Conservation (phyloP, 148 eudicot species). For the Tetragonia tetragonoides region DNA sequence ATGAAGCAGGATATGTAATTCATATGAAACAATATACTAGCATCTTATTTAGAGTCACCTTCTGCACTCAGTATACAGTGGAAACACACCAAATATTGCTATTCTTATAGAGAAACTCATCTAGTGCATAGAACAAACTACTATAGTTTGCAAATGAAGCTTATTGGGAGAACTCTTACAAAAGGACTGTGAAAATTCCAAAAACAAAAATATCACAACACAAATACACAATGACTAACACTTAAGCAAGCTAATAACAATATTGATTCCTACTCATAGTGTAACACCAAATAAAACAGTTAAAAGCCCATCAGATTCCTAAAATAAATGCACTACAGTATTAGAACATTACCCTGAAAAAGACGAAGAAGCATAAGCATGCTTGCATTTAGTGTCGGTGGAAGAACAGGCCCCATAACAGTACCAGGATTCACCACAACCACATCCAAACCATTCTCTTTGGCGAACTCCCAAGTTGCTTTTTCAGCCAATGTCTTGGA, state of each 20-base stretch:
- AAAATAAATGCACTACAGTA: not conserved
- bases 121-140: too few relatives aligned
- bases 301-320: not conserved
- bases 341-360: conserved; percentile 52
- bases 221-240: too few relatives aligned
- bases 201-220: too few relatives aligned
- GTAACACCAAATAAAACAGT: not conserved
- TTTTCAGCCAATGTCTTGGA: conserved; percentile 86
- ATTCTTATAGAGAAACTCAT: too few relatives aligned
- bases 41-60: too few relatives aligned
- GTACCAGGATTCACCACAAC: conserved; percentile 93
- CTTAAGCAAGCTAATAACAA: too few relatives aligned
- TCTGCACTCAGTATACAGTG: too few relatives aligned
- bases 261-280: too few relatives aligned
- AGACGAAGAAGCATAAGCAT: conserved; percentile 76
- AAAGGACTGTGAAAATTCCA: too few relatives aligned
- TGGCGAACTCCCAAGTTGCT: conserved; percentile 84
- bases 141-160: too few relatives aligned
- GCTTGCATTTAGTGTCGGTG: conserved; percentile 82
- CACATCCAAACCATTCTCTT: conserved; percentile 66
- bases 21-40: not conserved
- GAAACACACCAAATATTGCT: too few relatives aligned
- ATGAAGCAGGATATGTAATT: not conserved
- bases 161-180: too few relatives aligned
- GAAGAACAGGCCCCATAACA: conserved; percentile 79